Evolutionary conservation across 805 yeast genomes (phyloP).

Genomic region (Dipodascus geniculatus): DNA sequence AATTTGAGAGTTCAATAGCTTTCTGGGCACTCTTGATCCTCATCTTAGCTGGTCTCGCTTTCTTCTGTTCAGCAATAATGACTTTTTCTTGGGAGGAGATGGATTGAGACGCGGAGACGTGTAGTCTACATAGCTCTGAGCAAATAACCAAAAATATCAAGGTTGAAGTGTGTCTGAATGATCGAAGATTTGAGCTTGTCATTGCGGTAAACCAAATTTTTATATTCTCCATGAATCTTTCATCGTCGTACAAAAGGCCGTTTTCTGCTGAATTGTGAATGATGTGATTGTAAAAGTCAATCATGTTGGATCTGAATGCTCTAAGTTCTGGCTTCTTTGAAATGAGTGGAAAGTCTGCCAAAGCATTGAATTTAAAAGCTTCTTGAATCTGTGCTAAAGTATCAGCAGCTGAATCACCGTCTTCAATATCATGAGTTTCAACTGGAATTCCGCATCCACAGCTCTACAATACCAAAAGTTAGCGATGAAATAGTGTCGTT

Average conservation of each 20-base stretch:
- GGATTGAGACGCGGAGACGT: conserved; percentile 3
- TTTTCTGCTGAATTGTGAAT: conserved; percentile 2
- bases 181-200: conserved; percentile 56
- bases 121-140: conserved; percentile 42
- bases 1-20: conserved; percentile 4
- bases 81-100: conserved; percentile 4
- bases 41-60: neutral
- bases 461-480: conserved; percentile 17
- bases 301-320: conserved; percentile 42
- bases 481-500: neutral
- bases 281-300: conserved; percentile 37
- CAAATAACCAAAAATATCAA: conserved; percentile 47
- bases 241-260: conserved; percentile 2
- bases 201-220: conserved; percentile 57
- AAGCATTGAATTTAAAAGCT: conserved; percentile 42
- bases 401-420: conserved; percentile 56
- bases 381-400: conserved; percentile 65
- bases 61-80: conserved; percentile 1
- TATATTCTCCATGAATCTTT: conserved; percentile 10
- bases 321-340: conserved; percentile 37
- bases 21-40: conserved; percentile 7
- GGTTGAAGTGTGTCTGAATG: conserved; percentile 61
- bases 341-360: conserved; percentile 59
- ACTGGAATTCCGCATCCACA: conserved; percentile 62
- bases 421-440: conserved; percentile 64